A percentile compares a stretch with the other conserved stretches of the same genome.
phyloP scores from a whole-genome alignment of 1,284 basidiomycete species.

The Apiotrichum laibachii region DNA sequence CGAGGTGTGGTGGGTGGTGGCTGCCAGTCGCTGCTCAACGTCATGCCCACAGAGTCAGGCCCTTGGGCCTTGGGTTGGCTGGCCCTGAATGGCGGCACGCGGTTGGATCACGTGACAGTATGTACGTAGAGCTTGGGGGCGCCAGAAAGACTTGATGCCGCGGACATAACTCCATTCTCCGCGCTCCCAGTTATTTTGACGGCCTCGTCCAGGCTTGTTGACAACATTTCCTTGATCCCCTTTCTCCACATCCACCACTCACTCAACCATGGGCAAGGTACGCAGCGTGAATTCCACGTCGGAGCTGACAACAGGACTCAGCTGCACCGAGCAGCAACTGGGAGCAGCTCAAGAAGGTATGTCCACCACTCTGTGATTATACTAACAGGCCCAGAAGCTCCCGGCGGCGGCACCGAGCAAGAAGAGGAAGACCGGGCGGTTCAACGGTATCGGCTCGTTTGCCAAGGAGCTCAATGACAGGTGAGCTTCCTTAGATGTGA shows the following conservation, averaged over 20 bases:
- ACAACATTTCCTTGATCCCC: no score
- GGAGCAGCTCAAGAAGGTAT: constrained; percentile 34
- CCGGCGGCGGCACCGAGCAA: constrained; percentile 2
- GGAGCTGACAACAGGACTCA: neutral
- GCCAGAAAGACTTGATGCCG: neutral
- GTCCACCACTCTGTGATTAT: neutral
- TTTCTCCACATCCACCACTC: neutral
- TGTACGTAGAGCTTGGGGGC: neutral
- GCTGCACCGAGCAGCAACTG: constrained; percentile 37
- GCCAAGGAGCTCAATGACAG: constrained; percentile 4
- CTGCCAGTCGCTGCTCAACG: no score
- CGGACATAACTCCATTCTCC: no score
- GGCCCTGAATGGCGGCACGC: no score
- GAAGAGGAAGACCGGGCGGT: constrained; percentile 2
- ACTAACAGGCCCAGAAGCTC: constrained; percentile 7
- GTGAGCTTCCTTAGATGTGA: constrained; percentile 1
- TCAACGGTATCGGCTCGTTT: constrained; percentile 3
- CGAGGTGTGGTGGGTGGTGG: no score
- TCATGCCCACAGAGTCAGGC: no score
- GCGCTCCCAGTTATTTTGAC: no score
- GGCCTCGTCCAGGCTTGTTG: neutral
- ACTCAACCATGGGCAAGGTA: constrained; percentile 2
- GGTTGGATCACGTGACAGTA: no score
- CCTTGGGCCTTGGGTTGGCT: no score
- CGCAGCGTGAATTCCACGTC: neutral